phyloP scores from a whole-genome alignment of 495 filamentous ascomycete genomes.

The Gamarada debralockiae region DNA sequence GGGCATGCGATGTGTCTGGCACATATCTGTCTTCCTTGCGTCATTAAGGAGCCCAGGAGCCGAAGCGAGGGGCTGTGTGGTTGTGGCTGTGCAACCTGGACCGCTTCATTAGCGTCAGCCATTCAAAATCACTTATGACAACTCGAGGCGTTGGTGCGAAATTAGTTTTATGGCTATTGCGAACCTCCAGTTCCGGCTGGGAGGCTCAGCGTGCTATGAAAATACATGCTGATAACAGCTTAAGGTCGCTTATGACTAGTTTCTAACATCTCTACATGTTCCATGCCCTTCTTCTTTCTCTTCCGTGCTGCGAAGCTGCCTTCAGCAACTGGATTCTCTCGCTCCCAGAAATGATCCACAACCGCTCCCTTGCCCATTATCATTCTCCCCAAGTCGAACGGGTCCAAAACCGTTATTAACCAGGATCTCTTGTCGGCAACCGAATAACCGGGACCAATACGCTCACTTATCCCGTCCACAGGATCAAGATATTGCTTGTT shows the following conservation, averaged over 20 bases:
- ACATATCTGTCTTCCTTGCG: too few species aligned
- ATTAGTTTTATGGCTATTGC: too few species aligned
- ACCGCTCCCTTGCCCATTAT: slow-evolving; percentile 42
- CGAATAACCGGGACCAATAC: slow-evolving; percentile 55
- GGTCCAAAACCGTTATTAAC: slow-evolving; percentile 54
- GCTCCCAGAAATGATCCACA: slow-evolving; percentile 1
- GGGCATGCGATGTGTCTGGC: too few species aligned
- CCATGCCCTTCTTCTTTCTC: background rate
- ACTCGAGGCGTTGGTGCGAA: too few species aligned
- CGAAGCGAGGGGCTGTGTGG: background rate
- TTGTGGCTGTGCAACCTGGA: background rate
- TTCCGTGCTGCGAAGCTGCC: background rate
- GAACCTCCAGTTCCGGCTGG: too few species aligned
- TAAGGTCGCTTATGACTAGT: too few species aligned
- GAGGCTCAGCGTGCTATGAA: too few species aligned
- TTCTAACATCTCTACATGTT: background rate
- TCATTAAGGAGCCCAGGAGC: too few species aligned
- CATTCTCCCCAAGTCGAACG: slow-evolving; percentile 60
- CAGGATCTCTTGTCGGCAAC: slow-evolving; percentile 45
- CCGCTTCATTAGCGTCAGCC: too few species aligned
- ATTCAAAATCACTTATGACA: too few species aligned
- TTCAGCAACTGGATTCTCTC: background rate
- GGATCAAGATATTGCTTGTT: slow-evolving; percentile 57
- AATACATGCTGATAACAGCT: too few species aligned
- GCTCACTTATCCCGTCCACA: slow-evolving; percentile 57